phyloP scores from a whole-genome alignment of 768 basidiomycete genomes.

The Pisolithus microcarpus region DNA sequence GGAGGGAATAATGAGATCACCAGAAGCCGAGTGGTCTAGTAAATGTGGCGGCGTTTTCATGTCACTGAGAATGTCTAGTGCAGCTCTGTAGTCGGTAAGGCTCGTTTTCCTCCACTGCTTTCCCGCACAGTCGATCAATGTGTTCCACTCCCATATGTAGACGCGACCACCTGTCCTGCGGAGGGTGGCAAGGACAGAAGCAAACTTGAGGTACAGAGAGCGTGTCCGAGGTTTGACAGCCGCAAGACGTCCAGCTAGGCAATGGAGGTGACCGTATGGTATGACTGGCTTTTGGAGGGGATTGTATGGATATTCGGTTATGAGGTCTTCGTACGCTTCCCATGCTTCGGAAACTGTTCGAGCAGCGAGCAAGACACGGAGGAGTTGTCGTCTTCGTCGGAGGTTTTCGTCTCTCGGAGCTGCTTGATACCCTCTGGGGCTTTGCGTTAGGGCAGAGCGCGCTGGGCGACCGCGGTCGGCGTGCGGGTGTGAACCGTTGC shows the following conservation, averaged over 20 bases:
- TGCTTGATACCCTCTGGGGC: too few relatives aligned
- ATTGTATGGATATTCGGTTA: conserved; percentile 12
- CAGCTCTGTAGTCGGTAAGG: conserved; percentile 49
- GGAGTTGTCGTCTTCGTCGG: conserved; percentile 11
- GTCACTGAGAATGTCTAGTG: conserved; percentile 55
- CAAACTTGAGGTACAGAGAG: conserved; percentile 51
- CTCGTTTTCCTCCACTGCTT: conserved; percentile 56
- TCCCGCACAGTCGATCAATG: conserved; percentile 60
- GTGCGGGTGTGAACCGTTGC: too few relatives aligned
- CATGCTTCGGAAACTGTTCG: conserved; percentile 32
- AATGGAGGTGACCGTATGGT: conserved; percentile 46
- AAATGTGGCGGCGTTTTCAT: conserved; percentile 38
- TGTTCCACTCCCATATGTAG: conserved; percentile 69
- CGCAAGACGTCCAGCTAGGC: conserved; percentile 54
- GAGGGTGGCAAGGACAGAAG: conserved; percentile 59
- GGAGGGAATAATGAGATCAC: not conserved
- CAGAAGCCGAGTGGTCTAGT: conserved; percentile 29
- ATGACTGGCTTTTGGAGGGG: conserved; percentile 10
- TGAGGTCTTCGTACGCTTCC: conserved; percentile 36
- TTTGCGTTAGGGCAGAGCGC: too few relatives aligned
- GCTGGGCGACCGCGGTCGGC: too few relatives aligned
- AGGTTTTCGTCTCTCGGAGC: conserved; percentile 13
- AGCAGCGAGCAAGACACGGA: conserved; percentile 29
- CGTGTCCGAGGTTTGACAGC: conserved; percentile 50
- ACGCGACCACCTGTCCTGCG: conserved; percentile 48